Percentiles rank a stretch among this genome's conserved stretches.
phyloP scores from a whole-genome alignment of 345 rosid genomes.

The Rhodomyrtus tomentosa region DNA sequence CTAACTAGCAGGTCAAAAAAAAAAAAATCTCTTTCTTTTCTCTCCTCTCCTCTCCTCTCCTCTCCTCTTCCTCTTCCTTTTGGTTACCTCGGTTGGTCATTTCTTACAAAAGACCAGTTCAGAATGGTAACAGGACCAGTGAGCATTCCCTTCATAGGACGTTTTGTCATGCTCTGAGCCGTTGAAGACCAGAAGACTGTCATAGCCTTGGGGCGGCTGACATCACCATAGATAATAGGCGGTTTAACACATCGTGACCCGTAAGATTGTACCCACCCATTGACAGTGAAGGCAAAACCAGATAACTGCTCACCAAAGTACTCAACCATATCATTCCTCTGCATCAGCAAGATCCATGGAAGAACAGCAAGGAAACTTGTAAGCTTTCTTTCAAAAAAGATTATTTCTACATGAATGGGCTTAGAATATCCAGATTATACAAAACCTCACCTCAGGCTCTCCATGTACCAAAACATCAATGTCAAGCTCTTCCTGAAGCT shows the following conservation, averaged over 20 bases:
- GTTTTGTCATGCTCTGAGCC: conserved; percentile 88
- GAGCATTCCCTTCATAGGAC: conserved; percentile 99
- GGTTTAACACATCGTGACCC: conserved; percentile 99
- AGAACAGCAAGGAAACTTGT: neutral
- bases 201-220: conserved; percentile 98
- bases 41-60: neutral
- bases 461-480: conserved; percentile 96
- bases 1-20: neutral
- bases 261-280: conserved; percentile 97
- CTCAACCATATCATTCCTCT: conserved; percentile 99
- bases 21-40: neutral
- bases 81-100: conserved; percentile 88
- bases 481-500: conserved; percentile 83
- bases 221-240: conserved; percentile 93
- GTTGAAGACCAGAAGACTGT: conserved; percentile 93
- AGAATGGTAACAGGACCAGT: conserved; percentile 98
- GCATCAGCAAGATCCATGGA: conserved; percentile 8
- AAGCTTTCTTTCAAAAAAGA: neutral
- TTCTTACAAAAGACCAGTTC: conserved; percentile 94
- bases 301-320: conserved; percentile 96
- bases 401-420: neutral
- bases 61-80: neutral
- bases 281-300: conserved; percentile 86
- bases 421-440: neutral
- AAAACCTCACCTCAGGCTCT: conserved; percentile 77